phyloP scores from a whole-genome alignment of 805 yeast species.

The Tetrapisispora fleetii region DNA sequence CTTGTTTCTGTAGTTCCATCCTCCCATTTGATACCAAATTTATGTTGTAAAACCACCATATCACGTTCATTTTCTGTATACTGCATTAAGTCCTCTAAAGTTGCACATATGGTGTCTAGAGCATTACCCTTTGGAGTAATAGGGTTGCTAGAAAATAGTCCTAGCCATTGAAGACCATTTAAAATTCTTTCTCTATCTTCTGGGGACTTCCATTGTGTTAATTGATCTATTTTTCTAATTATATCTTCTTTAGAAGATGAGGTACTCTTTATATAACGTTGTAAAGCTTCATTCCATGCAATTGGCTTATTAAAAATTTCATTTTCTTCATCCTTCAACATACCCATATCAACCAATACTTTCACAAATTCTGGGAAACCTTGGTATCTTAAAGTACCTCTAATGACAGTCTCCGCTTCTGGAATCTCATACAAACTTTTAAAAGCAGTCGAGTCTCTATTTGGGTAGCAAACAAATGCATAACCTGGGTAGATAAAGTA shows the following conservation, averaged over 20 bases:
- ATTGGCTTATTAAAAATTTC: conserved; percentile 47
- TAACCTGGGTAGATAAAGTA: conserved; percentile 94
- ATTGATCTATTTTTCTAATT: conserved; percentile 60
- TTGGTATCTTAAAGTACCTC: conserved; percentile 96
- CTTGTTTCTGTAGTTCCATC: conserved; percentile 86
- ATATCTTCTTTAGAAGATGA: conserved; percentile 66
- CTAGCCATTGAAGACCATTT: conserved; percentile 88
- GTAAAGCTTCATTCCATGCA: conserved; percentile 86
- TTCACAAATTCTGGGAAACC: conserved; percentile 98
- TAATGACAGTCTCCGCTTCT: conserved; percentile 91
- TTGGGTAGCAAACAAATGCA: conserved; percentile 91
- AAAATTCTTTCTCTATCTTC: conserved; percentile 81
- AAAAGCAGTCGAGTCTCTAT: conserved; percentile 94
- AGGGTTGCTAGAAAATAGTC: conserved; percentile 66
- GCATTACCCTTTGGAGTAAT: conserved; percentile 90
- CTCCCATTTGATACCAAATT: conserved; percentile 94
- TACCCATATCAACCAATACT: conserved; percentile 88
- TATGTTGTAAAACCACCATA: conserved; percentile 90
- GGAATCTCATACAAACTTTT: conserved; percentile 89
- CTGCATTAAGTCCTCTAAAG: conserved; percentile 92
- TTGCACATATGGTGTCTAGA: conserved; percentile 92
- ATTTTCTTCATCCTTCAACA: conserved; percentile 68
- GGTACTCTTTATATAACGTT: conserved; percentile 62
- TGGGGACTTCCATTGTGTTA: conserved; percentile 70
- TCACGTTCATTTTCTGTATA: conserved; percentile 94